Evolutionary conservation across 208 protist species (phyloP), one percentile per base, ranked within the genome.

Genomic region (Leishmania braziliensis): DNA sequence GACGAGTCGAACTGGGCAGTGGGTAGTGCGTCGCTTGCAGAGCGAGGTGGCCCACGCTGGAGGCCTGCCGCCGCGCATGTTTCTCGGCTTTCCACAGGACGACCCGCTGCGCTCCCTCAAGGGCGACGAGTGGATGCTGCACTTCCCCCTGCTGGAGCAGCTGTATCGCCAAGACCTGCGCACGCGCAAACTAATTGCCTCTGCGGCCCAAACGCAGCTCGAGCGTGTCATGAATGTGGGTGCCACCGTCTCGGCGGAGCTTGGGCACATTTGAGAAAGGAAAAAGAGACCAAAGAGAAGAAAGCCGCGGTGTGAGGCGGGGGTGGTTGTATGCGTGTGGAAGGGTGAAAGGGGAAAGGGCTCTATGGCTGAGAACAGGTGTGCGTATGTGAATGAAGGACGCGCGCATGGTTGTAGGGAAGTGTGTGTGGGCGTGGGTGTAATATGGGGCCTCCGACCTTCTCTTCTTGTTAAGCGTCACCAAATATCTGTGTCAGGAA

Each of bases 21-120:
- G 88, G 84, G 83, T 96, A 14, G 80, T 84, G 66, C 85, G 88
- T 26, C 88, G 90, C 3, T 73, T 98, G 51, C 88, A 97, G 78
- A 89, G 74, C 16, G 91, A 94, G 29, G 77, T 96, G 14, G 76
- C 85, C 9, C 92, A 96, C 78, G 77, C 80, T 1, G 93, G 89
- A 0, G 95, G 95, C 1, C 79, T 98, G 26, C 88, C 92, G 2
- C 90, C 93, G 12, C 86, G 87, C 20, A 92, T 97, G 89, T 98
- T 97, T 79, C 87, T 96, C 9, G 83, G 88, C 12, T 90, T 95
- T 56, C 83, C 70, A 48, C 90, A 96, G 63, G 86, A 89, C 20
- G 91, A 94, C 43, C 86, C 91, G 5, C 74, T 87, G 53, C 84
- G 72, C n/a, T 81, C 89, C 14, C 60, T 94, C 33, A 82, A 84